Conservation (phyloP, 1,284 basidiomycete species). For the Cryptococcus neoformans region DNA sequence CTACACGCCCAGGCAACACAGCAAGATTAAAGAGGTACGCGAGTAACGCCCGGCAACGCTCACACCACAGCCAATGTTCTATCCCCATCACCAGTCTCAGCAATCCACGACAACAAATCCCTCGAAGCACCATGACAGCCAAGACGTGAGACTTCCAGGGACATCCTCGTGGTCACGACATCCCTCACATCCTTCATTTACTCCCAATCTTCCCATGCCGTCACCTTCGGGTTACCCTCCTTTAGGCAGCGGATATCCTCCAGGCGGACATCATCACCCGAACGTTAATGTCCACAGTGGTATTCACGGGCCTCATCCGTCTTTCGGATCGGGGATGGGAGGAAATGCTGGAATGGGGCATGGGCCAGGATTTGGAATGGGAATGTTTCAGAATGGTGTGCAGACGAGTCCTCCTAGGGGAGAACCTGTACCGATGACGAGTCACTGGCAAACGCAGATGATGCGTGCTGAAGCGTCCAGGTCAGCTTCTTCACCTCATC, state of each 20-base stretch:
- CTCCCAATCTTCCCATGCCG: constrained; percentile 22
- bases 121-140: constrained; percentile 36
- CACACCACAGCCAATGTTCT: constrained; percentile 23
- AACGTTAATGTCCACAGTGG: constrained; percentile 22
- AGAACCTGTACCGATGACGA: constrained; percentile 40
- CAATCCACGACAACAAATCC: constrained; percentile 26
- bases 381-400: constrained; percentile 15
- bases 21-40: too few relatives aligned
- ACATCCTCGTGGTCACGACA: constrained; percentile 19
- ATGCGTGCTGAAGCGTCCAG: constrained; percentile 51
- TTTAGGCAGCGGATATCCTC: constrained; percentile 14
- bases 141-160: constrained; percentile 13
- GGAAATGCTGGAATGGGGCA: constrained; percentile 17
- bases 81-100: constrained; percentile 21
- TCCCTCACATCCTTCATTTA: constrained; percentile 23
- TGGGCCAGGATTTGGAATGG: constrained; percentile 19
- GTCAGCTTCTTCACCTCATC: constrained; percentile 54
- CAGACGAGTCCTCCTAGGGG: constrained; percentile 37
- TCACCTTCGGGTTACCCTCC: constrained; percentile 23
- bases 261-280: constrained; percentile 23
- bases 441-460: constrained; percentile 50
- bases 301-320: constrained; percentile 19
- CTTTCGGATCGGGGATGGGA: constrained; percentile 13
- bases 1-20: too few relatives aligned
- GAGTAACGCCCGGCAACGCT: too few relatives aligned